Evolutionary conservation across 257 asterid species (phyloP), one percentile per base, ranked within the genome.

Genomic region (Ophiorrhiza pumila): DNA sequence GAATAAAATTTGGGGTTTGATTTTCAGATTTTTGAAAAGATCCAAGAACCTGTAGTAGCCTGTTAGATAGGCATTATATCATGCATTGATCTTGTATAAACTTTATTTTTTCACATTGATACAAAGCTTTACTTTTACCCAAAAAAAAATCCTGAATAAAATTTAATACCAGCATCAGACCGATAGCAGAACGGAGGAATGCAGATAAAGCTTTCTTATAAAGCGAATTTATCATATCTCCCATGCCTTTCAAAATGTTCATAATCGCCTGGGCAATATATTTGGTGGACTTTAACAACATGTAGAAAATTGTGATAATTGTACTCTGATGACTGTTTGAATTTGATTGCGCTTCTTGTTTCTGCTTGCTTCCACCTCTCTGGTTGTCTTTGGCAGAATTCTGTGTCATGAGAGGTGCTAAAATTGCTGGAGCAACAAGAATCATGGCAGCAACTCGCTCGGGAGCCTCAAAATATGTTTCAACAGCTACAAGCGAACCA

Each of bases 371-470:
- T 64, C n/a, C 69, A 71, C 79, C 86, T 50, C 74, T 72, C 77
- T 77, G 69, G 56, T 84, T 69, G 65, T 76, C 75, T 76, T 80
- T 81, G 25, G 29, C 79, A 56, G 37, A 72, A 37, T 76, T 80
- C 59, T 60, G 76, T 74, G 65, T 53, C 68, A 81, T 29, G 43
- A 87, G 81, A 58, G 97, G 97, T 18, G 97, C 91, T 49, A 90
- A 27, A 83, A 94, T 87, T 68, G 99, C 98, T 12, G 99, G 99
- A 50, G 95, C 95, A 47, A 94, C 92, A 23, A 94, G 95, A 81
- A 94, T 81, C 75, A 94, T 86, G 69, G 99, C 99, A 80, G 97
- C 97, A 63, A 94, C 88, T 49, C 87, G 85, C 75, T 94, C 96
- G 3, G 98, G 97, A 65, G 96, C 96, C 88, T 90, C 93, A 52